Conservation (phyloP, 2,329 filamentous ascomycete genomes). For the Alternaria brassicae region DNA sequence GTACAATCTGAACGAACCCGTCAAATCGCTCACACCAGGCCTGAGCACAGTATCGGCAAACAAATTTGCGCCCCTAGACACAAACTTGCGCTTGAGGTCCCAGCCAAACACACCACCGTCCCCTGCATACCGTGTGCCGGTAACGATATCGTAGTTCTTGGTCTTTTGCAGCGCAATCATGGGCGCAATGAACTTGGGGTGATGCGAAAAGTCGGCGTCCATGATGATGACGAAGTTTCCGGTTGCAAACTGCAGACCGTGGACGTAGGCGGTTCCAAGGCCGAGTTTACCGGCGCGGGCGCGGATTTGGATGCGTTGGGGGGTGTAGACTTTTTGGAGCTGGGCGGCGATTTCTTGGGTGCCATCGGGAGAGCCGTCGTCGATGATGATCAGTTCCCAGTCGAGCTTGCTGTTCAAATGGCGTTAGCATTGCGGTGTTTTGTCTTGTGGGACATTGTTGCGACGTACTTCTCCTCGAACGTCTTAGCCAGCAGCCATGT, state of each 20-base stretch:
- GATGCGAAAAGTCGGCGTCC: slow-evolving; percentile 99
- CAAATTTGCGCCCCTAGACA: slow-evolving; percentile 87
- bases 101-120: slow-evolving; percentile 89
- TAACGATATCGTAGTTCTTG: slow-evolving; percentile 92
- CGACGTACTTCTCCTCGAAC: slow-evolving; percentile 81
- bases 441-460: slow-evolving; percentile 9
- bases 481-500: slow-evolving; percentile 91
- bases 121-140: slow-evolving; percentile 90
- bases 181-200: slow-evolving; percentile 96
- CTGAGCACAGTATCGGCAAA: slow-evolving; percentile 94
- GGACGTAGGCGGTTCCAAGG: slow-evolving; percentile 95
- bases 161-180: slow-evolving; percentile 86
- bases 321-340: slow-evolving; percentile 81
- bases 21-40: slow-evolving; percentile 94
- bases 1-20: slow-evolving; percentile 92
- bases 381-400: slow-evolving; percentile 97
- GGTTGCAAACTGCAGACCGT: slow-evolving; percentile 86
- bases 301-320: slow-evolving; percentile 80
- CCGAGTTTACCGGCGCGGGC: slow-evolving; percentile 93
- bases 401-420: slow-evolving; percentile 74
- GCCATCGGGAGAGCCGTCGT: slow-evolving; percentile 96
- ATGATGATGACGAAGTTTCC: slow-evolving; percentile 99
- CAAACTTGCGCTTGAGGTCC: slow-evolving; percentile 83
- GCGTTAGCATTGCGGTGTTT: background rate
- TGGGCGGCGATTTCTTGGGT: slow-evolving; percentile 91